Evolutionary conservation across 2,329 filamentous ascomycete species (phyloP).

Genomic region (Harringtonia lauricola): DNA sequence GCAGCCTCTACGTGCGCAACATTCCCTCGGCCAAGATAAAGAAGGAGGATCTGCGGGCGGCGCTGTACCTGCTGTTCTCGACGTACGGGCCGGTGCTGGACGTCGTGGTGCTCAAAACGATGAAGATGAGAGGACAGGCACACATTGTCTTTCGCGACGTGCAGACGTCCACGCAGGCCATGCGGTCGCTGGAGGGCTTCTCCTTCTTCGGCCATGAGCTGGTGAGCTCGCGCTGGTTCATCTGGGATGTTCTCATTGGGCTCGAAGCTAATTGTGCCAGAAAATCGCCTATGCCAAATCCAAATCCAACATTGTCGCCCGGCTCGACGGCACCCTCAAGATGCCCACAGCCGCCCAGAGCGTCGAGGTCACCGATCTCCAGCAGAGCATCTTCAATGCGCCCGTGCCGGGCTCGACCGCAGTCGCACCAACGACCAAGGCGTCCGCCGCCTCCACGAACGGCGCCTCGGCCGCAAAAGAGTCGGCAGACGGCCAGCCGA

Average conservation of each 20-base stretch:
- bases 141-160: slow-evolving; percentile 86
- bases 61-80: slow-evolving; percentile 86
- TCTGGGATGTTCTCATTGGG: no score
- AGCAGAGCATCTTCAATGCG: slow-evolving; percentile 71
- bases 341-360: slow-evolving; percentile 46
- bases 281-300: slow-evolving; percentile 85
- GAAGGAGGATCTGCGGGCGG: slow-evolving; percentile 76
- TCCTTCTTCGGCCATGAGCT: slow-evolving; percentile 77
- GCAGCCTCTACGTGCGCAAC: slow-evolving; percentile 79
- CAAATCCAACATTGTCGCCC: slow-evolving; percentile 79
- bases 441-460: neutral
- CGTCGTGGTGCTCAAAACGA: slow-evolving; percentile 77
- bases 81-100: slow-evolving; percentile 90
- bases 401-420: slow-evolving; percentile 40
- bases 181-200: slow-evolving; percentile 79
- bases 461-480: neutral
- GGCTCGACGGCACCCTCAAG: slow-evolving; percentile 84
- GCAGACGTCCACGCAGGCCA: slow-evolving; percentile 84
- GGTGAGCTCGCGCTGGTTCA: no score
- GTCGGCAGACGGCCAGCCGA: neutral
- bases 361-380: slow-evolving; percentile 59
- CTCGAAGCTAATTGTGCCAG: no score
- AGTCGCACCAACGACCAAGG: slow-evolving; percentile 28
- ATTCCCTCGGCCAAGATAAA: slow-evolving; percentile 77
- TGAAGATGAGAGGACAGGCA: slow-evolving; percentile 91